Evolutionary conservation across 1,284 basidiomycete species (phyloP), one percentile per base, ranked within the genome.

Genomic region (Wallemia hederae): DNA sequence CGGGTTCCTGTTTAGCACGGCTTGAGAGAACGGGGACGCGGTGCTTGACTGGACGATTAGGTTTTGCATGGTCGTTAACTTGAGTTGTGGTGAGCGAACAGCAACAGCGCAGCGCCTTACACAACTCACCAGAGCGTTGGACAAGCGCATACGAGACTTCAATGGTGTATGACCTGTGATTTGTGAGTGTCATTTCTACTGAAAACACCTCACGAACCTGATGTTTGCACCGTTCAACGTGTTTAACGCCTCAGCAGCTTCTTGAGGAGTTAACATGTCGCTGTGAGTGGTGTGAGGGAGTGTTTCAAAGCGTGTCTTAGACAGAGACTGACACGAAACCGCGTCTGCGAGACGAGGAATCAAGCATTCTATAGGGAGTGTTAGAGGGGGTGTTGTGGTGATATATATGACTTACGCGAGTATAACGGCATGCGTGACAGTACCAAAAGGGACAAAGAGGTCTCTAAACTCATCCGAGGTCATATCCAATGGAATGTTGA

Each of bases 81-180:
- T 27, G 56, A 26, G 56, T 58, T 2, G 56, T 15, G 17, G 19
- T 5, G n/a, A n/a, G 24, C 11, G 15, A 7, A 24, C 5, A 25
- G 17, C 25, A 26, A 58, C 3, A 58, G 5, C 14, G 9, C 7
- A 56, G 55, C 24, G 25, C 9, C 56, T 26, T 58, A 26, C 56
- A 58, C 25, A n/a, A n/a, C 33, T n/a, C 33, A 14, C 56, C 56
- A 14, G 56, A 58, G 25, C 56, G 24, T 28, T 58, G 56, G 17
- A 58, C 24, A n/a, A 58, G 56, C 24, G 56, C 56, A n/a, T 58
- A 58, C 19, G 56, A 58, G 25, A 58, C 56, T 28, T 58, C 56
- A 7, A 58, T 25, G 9, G 14, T 25, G 56, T 58, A 58, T 26
- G 56, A 24, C n/a, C 56, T 58, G 49, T 19, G 29, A 31, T 7